Evolutionary conservation across 345 rosid species (phyloP).

Genomic region (Punica granatum): DNA sequence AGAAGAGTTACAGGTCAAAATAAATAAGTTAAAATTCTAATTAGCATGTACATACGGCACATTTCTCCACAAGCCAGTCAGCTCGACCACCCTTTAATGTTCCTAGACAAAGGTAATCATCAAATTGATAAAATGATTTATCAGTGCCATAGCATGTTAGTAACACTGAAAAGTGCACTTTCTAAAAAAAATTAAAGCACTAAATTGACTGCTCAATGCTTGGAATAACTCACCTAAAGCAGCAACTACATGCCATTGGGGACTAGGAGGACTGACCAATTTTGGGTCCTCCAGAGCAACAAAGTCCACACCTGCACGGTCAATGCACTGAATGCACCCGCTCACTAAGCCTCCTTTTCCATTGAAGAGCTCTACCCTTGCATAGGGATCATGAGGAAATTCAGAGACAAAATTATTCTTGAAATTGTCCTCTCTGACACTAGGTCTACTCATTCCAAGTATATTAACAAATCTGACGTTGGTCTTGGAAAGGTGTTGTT

Average conservation of each 20-base stretch:
- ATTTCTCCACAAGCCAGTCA: conserved; percentile 96
- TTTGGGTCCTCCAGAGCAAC: conserved; percentile 56
- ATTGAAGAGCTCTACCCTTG: conserved; percentile 89
- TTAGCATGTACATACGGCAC: conserved; percentile 47
- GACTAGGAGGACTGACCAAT: conserved; percentile 37
- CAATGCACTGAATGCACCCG: conserved; percentile 56
- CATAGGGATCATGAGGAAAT: conserved; percentile 14
- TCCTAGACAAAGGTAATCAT: conserved; percentile 34
- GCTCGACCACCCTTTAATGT: conserved; percentile 91
- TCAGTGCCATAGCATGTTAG: background rate
- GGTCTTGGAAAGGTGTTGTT: background rate
- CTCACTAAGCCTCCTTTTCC: conserved; percentile 75
- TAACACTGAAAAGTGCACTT: background rate
- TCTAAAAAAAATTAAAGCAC: background rate
- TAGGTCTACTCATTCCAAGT: background rate
- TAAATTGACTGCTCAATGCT: background rate
- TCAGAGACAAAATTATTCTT: background rate
- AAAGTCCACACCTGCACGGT: conserved; percentile 57
- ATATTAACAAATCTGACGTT: no score
- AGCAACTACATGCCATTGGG: conserved; percentile 74
- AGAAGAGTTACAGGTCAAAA: background rate
- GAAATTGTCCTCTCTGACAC: background rate
- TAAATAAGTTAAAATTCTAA: background rate
- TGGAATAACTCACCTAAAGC: conserved; percentile 63
- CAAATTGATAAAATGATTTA: background rate